Base-by-base conservation (phyloP, 495 filamentous ascomycete species). In the Astrothelium macrocarpum region DNA sequence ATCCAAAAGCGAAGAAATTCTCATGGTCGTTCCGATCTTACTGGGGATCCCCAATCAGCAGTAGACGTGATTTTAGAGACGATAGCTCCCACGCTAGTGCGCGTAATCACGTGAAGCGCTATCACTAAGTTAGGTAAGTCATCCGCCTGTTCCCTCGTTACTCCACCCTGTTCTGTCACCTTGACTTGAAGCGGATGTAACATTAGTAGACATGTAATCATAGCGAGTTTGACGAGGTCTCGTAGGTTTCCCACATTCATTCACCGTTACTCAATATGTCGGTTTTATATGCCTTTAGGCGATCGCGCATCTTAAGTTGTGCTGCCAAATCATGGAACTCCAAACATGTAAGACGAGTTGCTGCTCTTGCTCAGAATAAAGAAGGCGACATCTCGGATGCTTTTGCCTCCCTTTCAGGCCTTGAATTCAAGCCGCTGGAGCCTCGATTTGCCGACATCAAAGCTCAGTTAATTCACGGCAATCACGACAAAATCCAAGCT, bases 381-480 rank as follows among this genome's bases (percentile, higher is more conserved):
- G 73, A 72, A 56, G 91, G 91, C 3, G 87, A 94, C 71, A 95
- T 96, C 59, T 90, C 89, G 0, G 88, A 88, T 64, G 82, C 90
- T 5, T 96, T 96, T 63, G 87, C 87, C 2, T 91, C 88, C 20
- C 78, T 96, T 31, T 89, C 88, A 0, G 88, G 89, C 16, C 78
- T 80, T 32, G 74, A 81, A 23, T 78, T 82, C 3, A 71, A 81
- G 45, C 87, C 88, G 3, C 79, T 96, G 0, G 86, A 88, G 0
- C 72, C 82, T 45, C 81, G 90, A 4, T 96, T 90, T 69, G 84
- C 84, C 25, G 78, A 87, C n/a, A 77, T 94, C n/a, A 96, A 96
- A 68, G 69, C 70, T 10, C 71, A 77, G 2, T 76, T 93, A 1
- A 84, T 89, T 23, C 63, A 74, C 10, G 86, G 85, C 11, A 82